A percentile compares a stretch with the other conserved stretches of the same genome.
Conservation (phyloP, 495 filamentous ascomycete genomes). For the Talaromyces wortmannii region DNA sequence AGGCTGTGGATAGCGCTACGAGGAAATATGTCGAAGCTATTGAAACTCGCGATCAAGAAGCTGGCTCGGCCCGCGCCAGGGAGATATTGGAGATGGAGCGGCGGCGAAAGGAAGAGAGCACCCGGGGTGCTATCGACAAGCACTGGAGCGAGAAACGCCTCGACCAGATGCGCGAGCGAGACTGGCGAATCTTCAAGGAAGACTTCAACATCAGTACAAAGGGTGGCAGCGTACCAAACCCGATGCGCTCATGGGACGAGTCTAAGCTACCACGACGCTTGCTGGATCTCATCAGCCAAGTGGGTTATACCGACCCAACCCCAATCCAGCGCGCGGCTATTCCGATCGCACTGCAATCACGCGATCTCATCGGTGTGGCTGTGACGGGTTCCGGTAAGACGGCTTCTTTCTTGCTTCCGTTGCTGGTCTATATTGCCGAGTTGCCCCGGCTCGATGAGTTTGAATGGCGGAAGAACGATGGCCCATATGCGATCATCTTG, state of each 20-base stretch:
- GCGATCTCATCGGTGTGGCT: conserved; percentile 95
- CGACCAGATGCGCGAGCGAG: conserved; percentile 93
- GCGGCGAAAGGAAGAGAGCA: conserved; percentile 66
- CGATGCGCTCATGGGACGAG: conserved; percentile 94
- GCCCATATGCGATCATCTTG: conserved; percentile 92
- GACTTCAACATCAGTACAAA: conserved; percentile 97
- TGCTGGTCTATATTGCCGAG: conserved; percentile 95
- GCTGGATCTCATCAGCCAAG: conserved; percentile 73
- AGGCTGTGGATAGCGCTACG: conserved; percentile 61
- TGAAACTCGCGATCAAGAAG: conserved; percentile 69
- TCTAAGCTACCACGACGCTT: conserved; percentile 73
- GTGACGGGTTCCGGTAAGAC: conserved; percentile 99
- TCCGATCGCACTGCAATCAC: conserved; percentile 85
- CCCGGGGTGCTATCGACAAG: conserved; percentile 66
- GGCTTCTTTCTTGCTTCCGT: conserved; percentile 85
- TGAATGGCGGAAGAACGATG: conserved; percentile 79
- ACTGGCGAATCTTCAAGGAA: conserved; percentile 99
- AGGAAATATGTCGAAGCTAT: conserved; percentile 73
- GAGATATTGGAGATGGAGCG: conserved; percentile 88
- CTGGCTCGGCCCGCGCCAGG: conserved; percentile 68
- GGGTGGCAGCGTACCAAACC: conserved; percentile 84
- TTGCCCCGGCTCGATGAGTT: conserved; percentile 77
- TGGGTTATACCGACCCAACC: conserved; percentile 91
- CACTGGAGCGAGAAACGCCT: conserved; percentile 98
- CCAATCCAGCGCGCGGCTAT: conserved; percentile 92